Base-by-base conservation (phyloP, 441 rosid genomes). In the Populus hybrid region DNA sequence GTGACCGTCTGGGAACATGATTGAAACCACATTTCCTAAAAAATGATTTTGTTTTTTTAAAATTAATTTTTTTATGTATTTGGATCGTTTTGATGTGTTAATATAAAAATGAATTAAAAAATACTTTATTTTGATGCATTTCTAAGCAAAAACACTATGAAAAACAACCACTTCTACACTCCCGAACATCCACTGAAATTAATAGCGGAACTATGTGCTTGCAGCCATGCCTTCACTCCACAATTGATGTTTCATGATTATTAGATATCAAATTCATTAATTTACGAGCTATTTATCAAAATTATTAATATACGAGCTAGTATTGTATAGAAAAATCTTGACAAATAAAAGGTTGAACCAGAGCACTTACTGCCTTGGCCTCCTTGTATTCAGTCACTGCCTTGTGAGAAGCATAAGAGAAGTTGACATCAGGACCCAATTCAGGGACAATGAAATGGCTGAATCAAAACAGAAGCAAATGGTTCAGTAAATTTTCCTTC, bases 371-470 rank as follows among this genome's bases (percentile, higher is more conserved):
- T 82, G 92, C 92, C 89, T 95, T 95, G 38, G 99, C 99, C 84
- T 95, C 99, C 91, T 90, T 93, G 86, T 91, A 95, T 74, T 95
- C 99, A 64, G 67, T 82, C 75, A 95, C 95, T 21, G 98, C 99
- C 90, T 93, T 95, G 97, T 95, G 98, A 73, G 97, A 95, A 20
- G 99, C 97, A 77, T 93, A 95, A 9, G 93, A 88, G 86, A 95
- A 95, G 4, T 88, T 89, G 72, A 92, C 95, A 6, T 92, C 92
- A 53, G 99, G 98, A 28, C 98, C 97, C 97, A 93, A 84, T 80
- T 95, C 99, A 40, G 99, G 99, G 72, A 95, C 99, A 73, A 95
- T 95, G 90, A 81, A 95, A 74, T 95, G 99, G 90, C 99, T 95
- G 87, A 59, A 85, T 63, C 78, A 75, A 46, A 59, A 75, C 12